Base-by-base conservation (phyloP, 2,329 filamentous ascomycete species). In the Teratosphaeria viscida region DNA sequence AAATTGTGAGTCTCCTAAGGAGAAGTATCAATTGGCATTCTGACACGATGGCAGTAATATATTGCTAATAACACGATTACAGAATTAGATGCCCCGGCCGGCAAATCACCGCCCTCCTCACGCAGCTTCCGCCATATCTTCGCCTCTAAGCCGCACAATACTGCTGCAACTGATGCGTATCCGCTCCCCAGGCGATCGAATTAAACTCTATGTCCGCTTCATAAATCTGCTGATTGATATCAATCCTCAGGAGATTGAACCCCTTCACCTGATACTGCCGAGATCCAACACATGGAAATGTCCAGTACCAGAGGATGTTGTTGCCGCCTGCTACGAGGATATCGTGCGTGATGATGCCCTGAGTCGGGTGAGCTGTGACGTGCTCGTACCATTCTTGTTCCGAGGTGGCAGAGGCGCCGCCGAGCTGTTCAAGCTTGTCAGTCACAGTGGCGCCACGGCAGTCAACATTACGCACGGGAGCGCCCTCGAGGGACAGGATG, bases 91-190 rank as follows among this genome's bases (percentile, higher is more conserved):
- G 29, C 29, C 29, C 37, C 8, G 37, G 4, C 10, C 11, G 16
- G 11, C 37, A 14, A 16, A 43, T 2, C 2, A 43, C 11, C 37
- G 11, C 11, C 4, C 37, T 43, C 12, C 37, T 14, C 5, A 14
- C 11, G 12, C 37, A 5, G 37, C 5, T 14, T 43, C 10, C 37
- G 37, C 10, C 37, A 43, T 43, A 43, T 5, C 29, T 32, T 32
- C 29, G 2, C 37, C 12, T 43, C 68, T 82, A 82, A 68, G 78
- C 37, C 37, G 37, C 77, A 32, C 81, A 84, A 64, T 81, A 82
- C 67, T 71, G 43, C 43, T 49, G n/a, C 43, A 56, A n/a, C 39
- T 59, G n/a, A 11, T 56, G 23, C n/a, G 52, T 49, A 23, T 59
- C 53, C 11, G 35, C 5, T 14, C 58, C 61, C 61, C 61, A 63